phyloP scores from a whole-genome alignment of 352 stramenopile genomes.

The Pythium biforme region DNA sequence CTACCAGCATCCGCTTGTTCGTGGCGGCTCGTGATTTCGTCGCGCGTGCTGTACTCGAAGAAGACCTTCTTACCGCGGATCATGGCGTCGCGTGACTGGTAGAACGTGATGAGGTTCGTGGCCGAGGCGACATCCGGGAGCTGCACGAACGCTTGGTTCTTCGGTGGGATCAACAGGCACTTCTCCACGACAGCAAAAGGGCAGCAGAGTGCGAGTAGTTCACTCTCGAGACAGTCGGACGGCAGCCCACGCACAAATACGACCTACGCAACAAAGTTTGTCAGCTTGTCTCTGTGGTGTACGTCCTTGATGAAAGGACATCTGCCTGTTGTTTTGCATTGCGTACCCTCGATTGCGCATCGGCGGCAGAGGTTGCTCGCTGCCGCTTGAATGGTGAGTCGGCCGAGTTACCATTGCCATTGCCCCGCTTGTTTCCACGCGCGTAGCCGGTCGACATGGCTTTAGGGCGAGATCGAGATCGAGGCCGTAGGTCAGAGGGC shows the following conservation, averaged over 20 bases:
- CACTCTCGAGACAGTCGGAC: slow-evolving; percentile 76
- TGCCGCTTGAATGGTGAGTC: slow-evolving; percentile 22
- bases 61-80: slow-evolving; percentile 80
- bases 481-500: not conserved
- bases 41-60: slow-evolving; percentile 69
- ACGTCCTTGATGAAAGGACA: too few species aligned
- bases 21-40: slow-evolving; percentile 53
- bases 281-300: not conserved
- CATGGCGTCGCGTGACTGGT: slow-evolving; percentile 68
- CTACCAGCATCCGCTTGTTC: slow-evolving; percentile 5
- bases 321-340: too few species aligned
- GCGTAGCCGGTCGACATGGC: slow-evolving; percentile 14
- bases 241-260: slow-evolving; percentile 78
- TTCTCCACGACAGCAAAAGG: slow-evolving; percentile 84
- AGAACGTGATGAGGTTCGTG: slow-evolving; percentile 76
- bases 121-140: slow-evolving; percentile 62
- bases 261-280: slow-evolving; percentile 34
- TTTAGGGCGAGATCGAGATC: not conserved
- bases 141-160: slow-evolving; percentile 80
- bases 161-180: slow-evolving; percentile 66
- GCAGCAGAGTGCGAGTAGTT: slow-evolving; percentile 77
- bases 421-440: slow-evolving; percentile 13
- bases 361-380: not conserved
- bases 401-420: not conserved
- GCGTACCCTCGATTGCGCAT: slow-evolving; percentile 20